Base-by-base conservation (phyloP, 768 basidiomycete genomes). In the Psilocybe cubensis region DNA sequence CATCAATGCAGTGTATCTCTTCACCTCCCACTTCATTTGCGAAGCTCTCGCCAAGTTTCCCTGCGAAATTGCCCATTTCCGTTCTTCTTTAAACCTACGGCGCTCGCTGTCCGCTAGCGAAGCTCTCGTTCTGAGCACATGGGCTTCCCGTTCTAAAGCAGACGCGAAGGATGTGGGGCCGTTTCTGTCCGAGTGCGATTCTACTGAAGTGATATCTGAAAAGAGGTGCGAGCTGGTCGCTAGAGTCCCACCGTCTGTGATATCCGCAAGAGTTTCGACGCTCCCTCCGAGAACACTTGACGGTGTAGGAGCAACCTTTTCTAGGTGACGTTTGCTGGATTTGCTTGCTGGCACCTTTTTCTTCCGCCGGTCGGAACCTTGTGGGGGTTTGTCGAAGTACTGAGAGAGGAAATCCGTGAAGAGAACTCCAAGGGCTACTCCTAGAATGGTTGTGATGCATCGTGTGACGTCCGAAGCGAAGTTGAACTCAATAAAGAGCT, bases 1-100 rank as follows among this genome's bases (percentile, higher is more conserved):
- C 82, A 88, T 90, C 54, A 94, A 74, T 25, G 87, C 84, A 29
- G 88, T 84, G 71, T 91, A 93, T 18, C 87, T 82, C 74, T 89
- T 88, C 57, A 92, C 88, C 70, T 92, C 89, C 87, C 89, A 92
- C 65, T 85, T 86, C 79, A 93, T 85, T 75, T 94, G 87, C 24
- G 80, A 76, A 27, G 91, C 91, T 44, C 91, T 83, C 8, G 89
- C 85, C 42, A 75, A 58, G 67, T 94, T 92, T 0, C 91, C 91
- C 68, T 89, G 86, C 18, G 89, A 88, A 35, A 87, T 68, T 0
- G 92, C 92, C 92, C 92, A 94, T 69, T 92, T 91, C 62, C 85
- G 81, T 72, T 94, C 92, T 72, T 94, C 92, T 75, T 86, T 90
- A 75, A 86, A 90, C 53, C 91, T 80, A 38, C 92, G 81, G 18